A percentile compares a stretch with the other conserved stretches of the same genome.
Conservation (phyloP, 2,329 filamentous ascomycete species). For the Thermomyces lanuginosus region DNA sequence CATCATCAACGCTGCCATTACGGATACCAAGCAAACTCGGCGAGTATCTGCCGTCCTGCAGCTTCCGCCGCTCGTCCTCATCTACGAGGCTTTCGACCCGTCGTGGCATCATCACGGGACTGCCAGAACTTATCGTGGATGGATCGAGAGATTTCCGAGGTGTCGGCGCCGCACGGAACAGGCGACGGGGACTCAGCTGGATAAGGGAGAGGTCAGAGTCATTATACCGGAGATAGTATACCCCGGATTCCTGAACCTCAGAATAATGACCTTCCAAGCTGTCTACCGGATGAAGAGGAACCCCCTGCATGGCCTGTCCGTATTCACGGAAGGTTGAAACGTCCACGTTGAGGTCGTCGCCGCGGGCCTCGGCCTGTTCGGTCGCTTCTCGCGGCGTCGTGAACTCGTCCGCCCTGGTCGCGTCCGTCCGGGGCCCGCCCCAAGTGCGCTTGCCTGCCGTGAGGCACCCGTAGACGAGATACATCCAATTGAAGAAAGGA, state of each 20-base stretch:
- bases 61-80: slow-evolving; percentile 59
- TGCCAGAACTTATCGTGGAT: too few species aligned
- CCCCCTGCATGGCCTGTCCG: slow-evolving; percentile 25
- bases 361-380: slow-evolving; percentile 58
- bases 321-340: slow-evolving; percentile 59
- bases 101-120: too few species aligned
- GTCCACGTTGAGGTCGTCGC: slow-evolving; percentile 79
- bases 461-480: slow-evolving; percentile 94
- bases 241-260: slow-evolving; percentile 48
- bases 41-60: slow-evolving; percentile 23
- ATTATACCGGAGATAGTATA: slow-evolving; percentile 53
- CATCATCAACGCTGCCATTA: too few species aligned
- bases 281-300: slow-evolving; percentile 56
- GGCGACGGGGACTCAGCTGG: slow-evolving; percentile 41
- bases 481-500: slow-evolving; percentile 95
- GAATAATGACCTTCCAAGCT: slow-evolving; percentile 65
- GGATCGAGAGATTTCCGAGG: slow-evolving; percentile 46
- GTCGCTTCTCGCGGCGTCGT: slow-evolving; percentile 73
- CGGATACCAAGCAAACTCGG: too few species aligned
- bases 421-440: slow-evolving; percentile 85
- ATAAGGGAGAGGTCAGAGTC: slow-evolving; percentile 46
- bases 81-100: slow-evolving; percentile 62
- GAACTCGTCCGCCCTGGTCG: slow-evolving; percentile 57
- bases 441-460: slow-evolving; percentile 88
- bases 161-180: slow-evolving; percentile 50